These are phyloP conservation scores for Polytrichum commune DNA, from an alignment of 225 moss, liverwort and hornwort species.

Conservation along the genomic window DNA sequence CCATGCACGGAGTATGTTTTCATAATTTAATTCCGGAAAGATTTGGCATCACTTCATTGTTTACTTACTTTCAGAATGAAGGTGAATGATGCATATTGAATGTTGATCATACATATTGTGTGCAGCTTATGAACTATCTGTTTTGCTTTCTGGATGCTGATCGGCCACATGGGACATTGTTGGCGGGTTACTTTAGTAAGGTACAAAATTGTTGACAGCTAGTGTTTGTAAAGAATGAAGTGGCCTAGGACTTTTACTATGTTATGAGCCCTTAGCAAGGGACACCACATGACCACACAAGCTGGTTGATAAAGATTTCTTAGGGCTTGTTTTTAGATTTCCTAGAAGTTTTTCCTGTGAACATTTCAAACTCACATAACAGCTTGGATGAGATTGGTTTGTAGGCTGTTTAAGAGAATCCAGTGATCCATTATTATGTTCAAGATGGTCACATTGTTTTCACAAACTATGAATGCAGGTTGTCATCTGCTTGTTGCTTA, in stretches of 20 bases:
- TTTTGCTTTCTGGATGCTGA: conserved; percentile 89
- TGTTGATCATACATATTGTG: not conserved
- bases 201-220: conserved; percentile 16
- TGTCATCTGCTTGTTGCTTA: conserved; percentile 85
- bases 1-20: too few relatives aligned
- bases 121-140: conserved; percentile 96
- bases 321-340: too few relatives aligned
- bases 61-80: too few relatives aligned
- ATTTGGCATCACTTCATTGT: too few relatives aligned
- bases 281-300: too few relatives aligned
- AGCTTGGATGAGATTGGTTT: not conserved
- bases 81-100: too few relatives aligned
- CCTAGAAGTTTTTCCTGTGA: too few relatives aligned
- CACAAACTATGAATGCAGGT: conserved; percentile 51
- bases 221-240: too few relatives aligned
- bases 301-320: too few relatives aligned
- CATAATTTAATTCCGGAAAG: too few relatives aligned
- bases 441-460: not conserved
- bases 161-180: conserved; percentile 87
- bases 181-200: conserved; percentile 99
- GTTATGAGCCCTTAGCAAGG: too few relatives aligned
- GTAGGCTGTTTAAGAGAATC: not conserved
- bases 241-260: too few relatives aligned
- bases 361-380: not conserved
- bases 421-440: not conserved